Base-by-base conservation (phyloP, 805 yeast species). In the Lachancea quebecensis region DNA sequence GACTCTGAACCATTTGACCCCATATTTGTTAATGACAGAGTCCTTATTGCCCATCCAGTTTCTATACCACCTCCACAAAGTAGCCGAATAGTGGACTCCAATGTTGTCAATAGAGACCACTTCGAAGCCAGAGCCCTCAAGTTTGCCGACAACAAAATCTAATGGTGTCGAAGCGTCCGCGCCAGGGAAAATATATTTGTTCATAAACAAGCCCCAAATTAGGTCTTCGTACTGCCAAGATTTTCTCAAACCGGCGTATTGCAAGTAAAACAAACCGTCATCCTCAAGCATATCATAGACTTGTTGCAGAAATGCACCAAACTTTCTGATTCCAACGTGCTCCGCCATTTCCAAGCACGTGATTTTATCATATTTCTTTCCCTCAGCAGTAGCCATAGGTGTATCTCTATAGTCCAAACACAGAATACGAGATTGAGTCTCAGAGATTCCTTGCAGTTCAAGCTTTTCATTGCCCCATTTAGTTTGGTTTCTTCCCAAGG, bases 101-200 rank as follows among this genome's bases (percentile, higher is more conserved):
- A 88, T 85, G 68, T 85, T 88, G 67, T 88, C 96, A 48, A 85
- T 69, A 36, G 83, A 73, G 43, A 81, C 89, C 55, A 86, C 78
- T 72, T 88, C 96, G 62, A 88, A 88, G 2, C 95, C 95, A 47
- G 83, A 79, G 34, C 79, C 81, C 71, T 88, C 96, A 62, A 88
- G 77, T 50, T 77, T 71, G 51, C 83, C 77, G 49, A 81, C 73
- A 52, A 87, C 91, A 60, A 85, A 89, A 49, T 87, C 87, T 56
- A 89, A 76, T 33, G 96, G 96, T 46, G 96, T 89, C 6, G 95
- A 86, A 39, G 96, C 96, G 70, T 88, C 96, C 42, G 96, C 96
- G 69, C 96, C 96, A 37, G 96, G 96, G 87, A 88, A 88, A 64
- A 88, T 83, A 69, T 86, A 88, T 74, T 86, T 88, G 79, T 89